Conservation (phyloP, 2,329 filamentous ascomycete species). For the Xylariaceae sp. region DNA sequence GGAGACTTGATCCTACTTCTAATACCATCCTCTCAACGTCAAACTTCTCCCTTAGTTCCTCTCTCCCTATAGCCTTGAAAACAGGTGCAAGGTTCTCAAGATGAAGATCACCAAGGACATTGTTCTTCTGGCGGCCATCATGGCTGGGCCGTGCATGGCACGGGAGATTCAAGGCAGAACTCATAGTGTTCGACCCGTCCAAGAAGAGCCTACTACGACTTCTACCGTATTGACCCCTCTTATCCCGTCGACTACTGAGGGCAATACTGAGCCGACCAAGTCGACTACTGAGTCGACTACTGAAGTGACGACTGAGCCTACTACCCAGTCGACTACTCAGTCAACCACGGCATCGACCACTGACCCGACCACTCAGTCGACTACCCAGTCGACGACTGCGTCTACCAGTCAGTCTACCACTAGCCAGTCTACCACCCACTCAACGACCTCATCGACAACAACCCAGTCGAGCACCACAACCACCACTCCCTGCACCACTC, state of each 20-base stretch:
- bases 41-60: too few species aligned
- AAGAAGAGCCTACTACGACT: background rate
- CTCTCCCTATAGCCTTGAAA: background rate
- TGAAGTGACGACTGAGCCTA: background rate
- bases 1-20: too few species aligned
- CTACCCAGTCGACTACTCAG: background rate
- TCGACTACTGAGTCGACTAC: background rate
- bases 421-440: background rate
- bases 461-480: background rate
- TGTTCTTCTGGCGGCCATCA: conserved; percentile 5
- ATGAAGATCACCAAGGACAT: conserved; percentile 11
- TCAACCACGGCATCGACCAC: background rate
- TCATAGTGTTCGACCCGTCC: too few species aligned
- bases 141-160: background rate
- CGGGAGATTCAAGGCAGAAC: background rate
- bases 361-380: background rate
- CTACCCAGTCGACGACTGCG: background rate
- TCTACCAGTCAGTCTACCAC: background rate
- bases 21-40: too few species aligned
- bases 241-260: too few species aligned
- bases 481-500: background rate
- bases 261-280: background rate
- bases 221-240: background rate
- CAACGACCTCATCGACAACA: background rate
- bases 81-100: background rate